Conservation (phyloP, 345 rosid genomes). For the Balakata baccata region DNA sequence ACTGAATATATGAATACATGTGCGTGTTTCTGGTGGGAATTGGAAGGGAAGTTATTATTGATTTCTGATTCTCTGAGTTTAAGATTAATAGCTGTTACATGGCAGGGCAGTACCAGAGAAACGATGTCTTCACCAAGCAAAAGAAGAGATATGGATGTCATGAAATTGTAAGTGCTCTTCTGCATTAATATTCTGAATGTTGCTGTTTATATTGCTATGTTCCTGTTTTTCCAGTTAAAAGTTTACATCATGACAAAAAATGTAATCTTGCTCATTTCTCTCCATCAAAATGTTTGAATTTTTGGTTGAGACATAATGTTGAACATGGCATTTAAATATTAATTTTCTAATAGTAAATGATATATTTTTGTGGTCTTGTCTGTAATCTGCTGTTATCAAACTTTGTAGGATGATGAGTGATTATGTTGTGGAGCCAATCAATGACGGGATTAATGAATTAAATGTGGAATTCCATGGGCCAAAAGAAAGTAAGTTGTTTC, state of each 20-base stretch:
- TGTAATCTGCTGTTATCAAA: background rate
- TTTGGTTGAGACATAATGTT: background rate
- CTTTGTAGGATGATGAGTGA: slow-evolving; percentile 66
- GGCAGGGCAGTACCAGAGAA: background rate
- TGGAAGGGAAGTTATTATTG: background rate
- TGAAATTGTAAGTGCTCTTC: slow-evolving; percentile 30
- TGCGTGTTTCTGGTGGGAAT: background rate
- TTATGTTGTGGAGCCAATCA: slow-evolving; percentile 62
- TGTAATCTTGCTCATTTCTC: background rate
- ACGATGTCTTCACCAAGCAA: slow-evolving; percentile 42
- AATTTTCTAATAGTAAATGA: background rate
- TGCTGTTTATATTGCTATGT: background rate
- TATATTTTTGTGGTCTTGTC: background rate
- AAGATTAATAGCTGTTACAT: background rate
- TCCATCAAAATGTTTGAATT: too few species aligned
- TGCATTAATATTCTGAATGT: background rate
- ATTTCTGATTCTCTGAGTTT: background rate
- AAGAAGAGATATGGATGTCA: slow-evolving; percentile 45
- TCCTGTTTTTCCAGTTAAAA: background rate
- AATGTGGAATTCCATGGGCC: slow-evolving; percentile 74
- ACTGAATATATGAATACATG: background rate
- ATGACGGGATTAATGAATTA: slow-evolving; percentile 69
- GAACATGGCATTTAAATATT: too few species aligned
- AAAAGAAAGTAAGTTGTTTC: slow-evolving; percentile 44
- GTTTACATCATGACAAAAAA: background rate